phyloP scores from a whole-genome alignment of 257 asterid species.

The Verbascum thapsus region DNA sequence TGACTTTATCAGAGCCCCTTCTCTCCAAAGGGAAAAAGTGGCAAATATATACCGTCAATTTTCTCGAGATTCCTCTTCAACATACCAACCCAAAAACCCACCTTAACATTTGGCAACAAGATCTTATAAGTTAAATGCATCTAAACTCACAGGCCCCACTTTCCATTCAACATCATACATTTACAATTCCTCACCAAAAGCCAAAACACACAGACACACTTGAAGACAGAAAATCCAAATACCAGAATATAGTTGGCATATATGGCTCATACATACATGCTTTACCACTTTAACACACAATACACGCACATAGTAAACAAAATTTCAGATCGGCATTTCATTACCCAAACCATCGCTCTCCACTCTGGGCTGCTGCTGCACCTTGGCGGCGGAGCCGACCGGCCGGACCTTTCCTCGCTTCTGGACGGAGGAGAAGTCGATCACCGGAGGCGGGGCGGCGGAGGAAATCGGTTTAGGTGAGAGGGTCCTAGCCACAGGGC shows the following conservation, averaged over 20 bases:
- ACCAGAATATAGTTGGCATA: conserved; percentile 28
- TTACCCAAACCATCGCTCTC: conserved; percentile 57
- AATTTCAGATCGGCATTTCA: conserved; percentile 12
- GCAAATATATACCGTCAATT: too few species aligned
- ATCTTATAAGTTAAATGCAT: conserved; percentile 17
- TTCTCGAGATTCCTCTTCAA: conserved; percentile 36
- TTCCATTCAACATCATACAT: conserved; percentile 34
- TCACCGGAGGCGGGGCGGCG: conserved; percentile 81
- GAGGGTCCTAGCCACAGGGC: conserved; percentile 54
- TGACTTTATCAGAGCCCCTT: too few species aligned
- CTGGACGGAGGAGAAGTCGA: conserved; percentile 76
- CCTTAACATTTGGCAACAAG: not conserved
- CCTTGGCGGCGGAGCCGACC: conserved; percentile 47
- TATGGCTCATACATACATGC: conserved; percentile 47
- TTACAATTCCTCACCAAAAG: conserved; percentile 13
- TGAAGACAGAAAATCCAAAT: conserved; percentile 15
- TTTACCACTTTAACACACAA: conserved; percentile 7
- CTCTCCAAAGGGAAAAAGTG: too few species aligned
- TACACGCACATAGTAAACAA: not conserved
- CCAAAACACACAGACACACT: not conserved
- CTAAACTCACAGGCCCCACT: conserved; percentile 67
- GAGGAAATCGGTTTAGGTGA: conserved; percentile 92
- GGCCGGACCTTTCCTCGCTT: conserved; percentile 71
- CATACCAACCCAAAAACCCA: conserved; percentile 34
- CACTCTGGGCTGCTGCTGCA: conserved; percentile 45